Conservation (phyloP, 1,139 yeast species). For the Blastobotrys buckinghamii region DNA sequence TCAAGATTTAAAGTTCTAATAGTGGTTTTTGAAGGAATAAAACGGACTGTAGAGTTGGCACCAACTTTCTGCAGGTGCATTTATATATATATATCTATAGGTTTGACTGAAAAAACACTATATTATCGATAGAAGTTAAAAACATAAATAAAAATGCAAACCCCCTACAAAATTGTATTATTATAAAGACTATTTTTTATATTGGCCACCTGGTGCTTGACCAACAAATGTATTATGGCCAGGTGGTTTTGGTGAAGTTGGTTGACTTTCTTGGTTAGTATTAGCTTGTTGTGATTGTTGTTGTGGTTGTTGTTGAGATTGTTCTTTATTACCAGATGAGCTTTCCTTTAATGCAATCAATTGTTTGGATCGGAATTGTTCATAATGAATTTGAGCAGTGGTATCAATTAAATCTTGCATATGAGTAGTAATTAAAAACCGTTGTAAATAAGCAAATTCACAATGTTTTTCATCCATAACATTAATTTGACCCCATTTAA, state of each 20-base stretch:
- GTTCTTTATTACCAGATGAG: slow-evolving; percentile 34
- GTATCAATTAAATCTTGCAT: slow-evolving; percentile 94
- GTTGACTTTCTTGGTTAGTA: not conserved
- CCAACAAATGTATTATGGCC: slow-evolving; percentile 13
- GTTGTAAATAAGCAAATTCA: slow-evolving; percentile 90
- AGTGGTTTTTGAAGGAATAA: too few relatives aligned
- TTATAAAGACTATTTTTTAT: not conserved
- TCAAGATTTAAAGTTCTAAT: too few relatives aligned
- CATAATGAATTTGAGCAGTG: slow-evolving; percentile 84
- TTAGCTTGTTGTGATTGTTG: not conserved
- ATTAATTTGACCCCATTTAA: slow-evolving; percentile 85
- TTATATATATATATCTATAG: too few relatives aligned
- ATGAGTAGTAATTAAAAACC: slow-evolving; percentile 91
- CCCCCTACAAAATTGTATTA: not conserved
- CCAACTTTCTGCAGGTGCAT: not conserved
- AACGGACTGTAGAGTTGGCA: too few relatives aligned
- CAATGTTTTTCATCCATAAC: slow-evolving; percentile 91
- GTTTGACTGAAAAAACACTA: too few relatives aligned
- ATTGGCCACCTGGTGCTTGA: not conserved
- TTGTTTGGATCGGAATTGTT: slow-evolving; percentile 88
- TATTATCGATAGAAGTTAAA: not conserved
- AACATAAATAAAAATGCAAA: not conserved
- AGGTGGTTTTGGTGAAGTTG: slow-evolving; percentile 7
- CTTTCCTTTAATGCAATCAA: slow-evolving; percentile 90
- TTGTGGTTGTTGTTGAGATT: not conserved